Percentiles rank a stretch among this genome's conserved stretches.
phyloP scores from a whole-genome alignment of 441 rosid species.

The Erodium trifolium region DNA sequence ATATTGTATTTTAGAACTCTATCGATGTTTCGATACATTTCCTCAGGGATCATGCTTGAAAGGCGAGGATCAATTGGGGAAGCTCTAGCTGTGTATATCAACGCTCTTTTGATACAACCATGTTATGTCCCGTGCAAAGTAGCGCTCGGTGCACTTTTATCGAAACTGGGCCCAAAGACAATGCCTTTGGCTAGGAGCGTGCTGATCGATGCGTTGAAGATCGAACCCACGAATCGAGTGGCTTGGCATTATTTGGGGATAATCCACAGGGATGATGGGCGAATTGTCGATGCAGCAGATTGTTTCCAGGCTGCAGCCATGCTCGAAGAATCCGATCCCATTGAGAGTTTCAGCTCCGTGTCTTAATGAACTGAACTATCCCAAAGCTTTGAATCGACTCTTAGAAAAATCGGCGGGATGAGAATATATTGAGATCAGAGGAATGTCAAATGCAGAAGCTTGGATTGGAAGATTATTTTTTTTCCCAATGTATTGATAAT shows the following conservation, averaged over 20 bases:
- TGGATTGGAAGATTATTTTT: neutral
- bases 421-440: too few relatives aligned
- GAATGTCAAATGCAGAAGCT: neutral
- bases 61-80: constrained; percentile 47
- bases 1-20: too few relatives aligned
- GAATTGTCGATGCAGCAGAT: constrained; percentile 79
- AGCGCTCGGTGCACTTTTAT: constrained; percentile 44
- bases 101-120: constrained; percentile 52
- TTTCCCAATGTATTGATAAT: neutral
- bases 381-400: neutral
- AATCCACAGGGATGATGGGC: constrained; percentile 72
- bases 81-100: constrained; percentile 44
- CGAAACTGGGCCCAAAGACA: constrained; percentile 41
- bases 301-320: constrained; percentile 90
- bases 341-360: constrained; percentile 68
- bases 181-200: constrained; percentile 74
- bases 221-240: constrained; percentile 70
- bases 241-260: constrained; percentile 88
- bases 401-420: too few relatives aligned
- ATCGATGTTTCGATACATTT: neutral
- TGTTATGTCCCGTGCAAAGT: constrained; percentile 59
- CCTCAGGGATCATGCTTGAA: constrained; percentile 58
- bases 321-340: constrained; percentile 85
- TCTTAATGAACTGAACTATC: constrained; percentile 16
- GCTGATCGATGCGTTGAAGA: constrained; percentile 77